These are phyloP conservation scores for Saccharomycopsis vini DNA, from an alignment of 805 yeast genomes.

Conservation along the genomic window DNA sequence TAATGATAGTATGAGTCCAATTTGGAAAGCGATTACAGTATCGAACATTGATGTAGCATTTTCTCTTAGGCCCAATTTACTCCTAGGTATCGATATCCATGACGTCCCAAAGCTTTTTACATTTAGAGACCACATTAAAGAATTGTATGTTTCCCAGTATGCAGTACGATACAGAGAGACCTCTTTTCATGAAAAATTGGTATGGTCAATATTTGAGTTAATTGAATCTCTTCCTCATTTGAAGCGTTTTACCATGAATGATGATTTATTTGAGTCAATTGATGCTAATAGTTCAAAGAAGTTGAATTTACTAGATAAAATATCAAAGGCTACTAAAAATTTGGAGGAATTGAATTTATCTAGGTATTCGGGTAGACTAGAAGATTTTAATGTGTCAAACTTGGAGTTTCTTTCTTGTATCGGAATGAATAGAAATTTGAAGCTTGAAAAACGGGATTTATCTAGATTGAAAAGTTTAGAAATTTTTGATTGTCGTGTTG, in stretches of 20 bases:
- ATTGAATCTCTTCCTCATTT: not conserved
- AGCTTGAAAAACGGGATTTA: not conserved
- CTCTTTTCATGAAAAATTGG: not conserved
- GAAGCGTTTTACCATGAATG: not conserved
- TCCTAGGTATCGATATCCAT: not conserved
- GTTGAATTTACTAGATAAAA: not conserved
- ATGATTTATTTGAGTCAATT: no score
- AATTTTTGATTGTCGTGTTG: not conserved
- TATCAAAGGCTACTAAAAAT: not conserved
- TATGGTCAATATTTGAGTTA: conserved; percentile 20
- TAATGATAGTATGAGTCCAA: not conserved
- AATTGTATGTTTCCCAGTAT: not conserved
- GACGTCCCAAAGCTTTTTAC: not conserved
- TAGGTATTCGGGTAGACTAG: not conserved
- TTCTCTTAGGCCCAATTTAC: not conserved
- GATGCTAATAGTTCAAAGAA: no score
- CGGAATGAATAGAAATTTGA: not conserved
- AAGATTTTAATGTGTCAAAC: not conserved
- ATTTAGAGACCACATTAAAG: no score
- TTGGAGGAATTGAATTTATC: not conserved
- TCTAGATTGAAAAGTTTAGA: not conserved
- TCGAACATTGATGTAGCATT: not conserved
- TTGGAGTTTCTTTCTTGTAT: not conserved
- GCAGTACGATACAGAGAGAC: not conserved
- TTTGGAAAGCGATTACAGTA: not conserved